Evolutionary conservation across 2,329 filamentous ascomycete genomes (phyloP).

Genomic region (Rutstroemia sp.): DNA sequence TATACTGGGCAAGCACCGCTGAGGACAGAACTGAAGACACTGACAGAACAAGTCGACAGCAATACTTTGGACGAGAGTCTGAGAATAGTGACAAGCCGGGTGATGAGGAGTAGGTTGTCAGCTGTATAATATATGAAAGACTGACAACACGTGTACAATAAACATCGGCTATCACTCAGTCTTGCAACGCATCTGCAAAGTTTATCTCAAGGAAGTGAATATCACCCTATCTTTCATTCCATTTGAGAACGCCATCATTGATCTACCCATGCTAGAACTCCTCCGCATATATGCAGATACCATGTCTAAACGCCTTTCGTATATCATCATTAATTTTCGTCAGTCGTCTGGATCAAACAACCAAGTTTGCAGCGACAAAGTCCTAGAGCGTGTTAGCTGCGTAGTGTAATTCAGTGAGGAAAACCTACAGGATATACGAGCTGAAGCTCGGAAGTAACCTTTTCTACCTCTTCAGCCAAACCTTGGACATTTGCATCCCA

Average conservation of each 20-base stretch:
- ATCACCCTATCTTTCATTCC: conserved; percentile 1
- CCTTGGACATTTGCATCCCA: conserved; percentile 89
- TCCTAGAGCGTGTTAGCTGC: conserved; percentile 33
- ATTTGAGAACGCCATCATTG: conserved; percentile 1
- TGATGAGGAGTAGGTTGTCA: neutral
- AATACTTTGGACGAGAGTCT: neutral
- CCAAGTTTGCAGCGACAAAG: conserved; percentile 48
- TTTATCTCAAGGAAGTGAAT: neutral
- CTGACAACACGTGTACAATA: neutral
- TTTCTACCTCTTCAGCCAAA: conserved; percentile 83
- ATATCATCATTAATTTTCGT: conserved; percentile 11
- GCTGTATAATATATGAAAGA: neutral
- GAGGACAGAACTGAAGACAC: conserved; percentile 2
- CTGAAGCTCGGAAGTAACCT: conserved; percentile 73
- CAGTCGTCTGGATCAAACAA: conserved; percentile 28
- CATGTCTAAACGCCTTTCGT: conserved; percentile 20
- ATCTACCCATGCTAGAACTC: neutral
- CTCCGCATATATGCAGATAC: conserved; percentile 6
- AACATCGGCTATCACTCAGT: neutral
- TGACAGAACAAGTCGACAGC: neutral
- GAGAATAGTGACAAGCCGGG: no score
- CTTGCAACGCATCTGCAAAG: neutral
- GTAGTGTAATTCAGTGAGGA: neutral
- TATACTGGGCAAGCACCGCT: neutral
- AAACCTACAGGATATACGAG: conserved; percentile 65